phyloP scores from a whole-genome alignment of 371 early-diverging fungal genomes.

The Fennellomyces sp. region DNA sequence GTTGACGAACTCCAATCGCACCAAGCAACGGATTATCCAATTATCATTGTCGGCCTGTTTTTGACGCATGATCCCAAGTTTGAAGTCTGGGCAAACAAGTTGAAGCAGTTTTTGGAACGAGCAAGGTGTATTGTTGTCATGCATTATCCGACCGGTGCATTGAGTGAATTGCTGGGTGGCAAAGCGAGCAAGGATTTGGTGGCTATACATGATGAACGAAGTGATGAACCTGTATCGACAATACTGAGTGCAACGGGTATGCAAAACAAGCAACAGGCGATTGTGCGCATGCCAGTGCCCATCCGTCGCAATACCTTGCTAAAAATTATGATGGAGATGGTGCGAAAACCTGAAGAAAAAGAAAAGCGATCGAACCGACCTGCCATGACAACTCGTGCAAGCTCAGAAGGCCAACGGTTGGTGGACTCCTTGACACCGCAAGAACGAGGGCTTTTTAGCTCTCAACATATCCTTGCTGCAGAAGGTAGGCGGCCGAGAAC shows the following conservation, averaged over 20 bases:
- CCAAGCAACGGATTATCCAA: constrained; percentile 20
- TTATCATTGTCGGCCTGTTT: constrained; percentile 38
- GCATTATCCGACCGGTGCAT: constrained; percentile 41
- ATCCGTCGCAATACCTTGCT: constrained; percentile 50
- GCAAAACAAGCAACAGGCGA: constrained; percentile 11
- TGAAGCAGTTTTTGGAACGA: constrained; percentile 13
- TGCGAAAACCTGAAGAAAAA: constrained; percentile 11
- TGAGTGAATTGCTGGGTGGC: constrained; percentile 10
- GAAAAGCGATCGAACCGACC: background rate
- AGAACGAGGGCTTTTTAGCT: constrained; percentile 30
- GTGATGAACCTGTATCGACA: background rate
- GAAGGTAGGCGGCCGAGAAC: constrained; percentile 30
- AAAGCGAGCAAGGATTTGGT: constrained; percentile 8
- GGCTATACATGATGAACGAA: too few species aligned
- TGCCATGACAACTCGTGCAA: background rate
- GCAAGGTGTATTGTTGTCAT: constrained; percentile 31
- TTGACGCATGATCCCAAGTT: constrained; percentile 13
- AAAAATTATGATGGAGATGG: constrained; percentile 31
- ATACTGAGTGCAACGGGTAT: background rate
- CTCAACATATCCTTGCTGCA: constrained; percentile 41
- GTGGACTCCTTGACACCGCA: constrained; percentile 15
- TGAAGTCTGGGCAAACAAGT: constrained; percentile 23
- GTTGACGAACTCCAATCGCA: constrained; percentile 15
- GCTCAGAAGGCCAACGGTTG: constrained; percentile 23
- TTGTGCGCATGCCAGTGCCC: constrained; percentile 53